These are phyloP conservation scores for Epichloe sylvatica DNA, from an alignment of 2,329 filamentous ascomycete genomes.

Conservation along the genomic window DNA sequence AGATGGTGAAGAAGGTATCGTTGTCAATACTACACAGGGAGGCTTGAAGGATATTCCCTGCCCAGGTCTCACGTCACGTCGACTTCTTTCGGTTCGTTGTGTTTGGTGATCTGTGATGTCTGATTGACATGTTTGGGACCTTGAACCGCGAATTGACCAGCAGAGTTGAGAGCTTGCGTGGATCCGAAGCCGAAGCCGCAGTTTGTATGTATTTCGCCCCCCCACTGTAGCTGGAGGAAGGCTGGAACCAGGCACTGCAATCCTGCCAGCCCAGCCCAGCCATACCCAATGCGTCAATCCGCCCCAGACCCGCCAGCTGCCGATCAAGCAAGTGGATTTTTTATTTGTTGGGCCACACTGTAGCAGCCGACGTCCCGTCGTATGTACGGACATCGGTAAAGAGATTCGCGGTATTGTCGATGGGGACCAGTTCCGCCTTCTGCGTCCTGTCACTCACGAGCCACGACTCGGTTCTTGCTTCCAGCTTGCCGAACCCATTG, in stretches of 20 bases:
- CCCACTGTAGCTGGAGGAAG: too few species aligned
- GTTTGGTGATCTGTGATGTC: too few species aligned
- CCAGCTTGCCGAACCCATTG: not conserved
- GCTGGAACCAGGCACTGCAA: not conserved
- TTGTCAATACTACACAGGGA: not conserved
- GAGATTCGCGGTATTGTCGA: not conserved
- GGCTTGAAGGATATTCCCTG: not conserved
- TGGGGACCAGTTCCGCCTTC: not conserved
- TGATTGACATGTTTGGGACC: too few species aligned
- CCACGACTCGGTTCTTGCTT: not conserved
- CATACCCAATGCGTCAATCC: too few species aligned
- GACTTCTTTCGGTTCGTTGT: too few species aligned
- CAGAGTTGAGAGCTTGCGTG: not conserved
- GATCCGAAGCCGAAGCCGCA: not conserved
- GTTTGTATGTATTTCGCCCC: not conserved
- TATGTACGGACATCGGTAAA: not conserved
- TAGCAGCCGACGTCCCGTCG: constrained; percentile 6
- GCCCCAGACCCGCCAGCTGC: too few species aligned
- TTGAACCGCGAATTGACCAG: too few species aligned
- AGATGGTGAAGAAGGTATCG: too few species aligned
- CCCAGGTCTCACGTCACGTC: too few species aligned
- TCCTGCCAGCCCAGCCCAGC: not conserved
- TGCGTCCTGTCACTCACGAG: not conserved
- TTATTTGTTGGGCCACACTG: not conserved
- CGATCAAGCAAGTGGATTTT: too few species aligned